Conservation (phyloP, 768 basidiomycete genomes). For the Symmetrospora coprosmae region DNA sequence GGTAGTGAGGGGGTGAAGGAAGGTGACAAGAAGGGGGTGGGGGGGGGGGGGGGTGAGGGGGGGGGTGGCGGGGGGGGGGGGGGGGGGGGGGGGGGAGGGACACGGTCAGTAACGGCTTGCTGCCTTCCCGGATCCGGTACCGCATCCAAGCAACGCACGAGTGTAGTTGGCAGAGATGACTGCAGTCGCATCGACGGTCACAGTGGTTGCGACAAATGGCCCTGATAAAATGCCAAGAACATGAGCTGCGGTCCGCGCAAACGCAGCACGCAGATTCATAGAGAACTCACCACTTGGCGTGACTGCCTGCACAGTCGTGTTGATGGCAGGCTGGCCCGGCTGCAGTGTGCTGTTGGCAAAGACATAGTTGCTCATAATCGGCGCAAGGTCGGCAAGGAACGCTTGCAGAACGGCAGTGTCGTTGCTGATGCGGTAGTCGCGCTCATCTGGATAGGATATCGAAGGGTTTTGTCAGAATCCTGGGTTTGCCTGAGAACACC, state of each 20-base stretch:
- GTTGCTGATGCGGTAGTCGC: constrained; percentile 29
- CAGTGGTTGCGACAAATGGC: background rate
- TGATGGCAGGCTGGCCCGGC: background rate
- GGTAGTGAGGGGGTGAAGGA: no score
- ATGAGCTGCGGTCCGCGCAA: no score
- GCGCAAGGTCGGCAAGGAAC: constrained; percentile 22
- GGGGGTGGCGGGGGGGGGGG: no score
- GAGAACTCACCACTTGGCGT: background rate
- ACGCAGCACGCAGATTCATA: background rate
- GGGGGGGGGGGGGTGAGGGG: no score
- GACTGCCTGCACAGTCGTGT: constrained; percentile 5
- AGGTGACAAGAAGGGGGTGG: no score
- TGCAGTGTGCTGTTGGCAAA: constrained; percentile 26
- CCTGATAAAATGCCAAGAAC: no score
- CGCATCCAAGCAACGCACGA: no score
- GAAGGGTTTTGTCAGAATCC: background rate
- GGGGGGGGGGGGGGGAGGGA: no score
- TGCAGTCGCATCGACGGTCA: background rate
- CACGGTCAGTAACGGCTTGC: no score
- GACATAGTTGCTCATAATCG: constrained; percentile 22
- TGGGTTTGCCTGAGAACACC: background rate
- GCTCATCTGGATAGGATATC: no score
- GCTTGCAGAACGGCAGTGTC: constrained; percentile 23
- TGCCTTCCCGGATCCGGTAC: no score
- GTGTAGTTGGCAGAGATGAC: background rate